Base-by-base conservation (phyloP, 495 filamentous ascomycete genomes). In the Penicillium robsamsonii region DNA sequence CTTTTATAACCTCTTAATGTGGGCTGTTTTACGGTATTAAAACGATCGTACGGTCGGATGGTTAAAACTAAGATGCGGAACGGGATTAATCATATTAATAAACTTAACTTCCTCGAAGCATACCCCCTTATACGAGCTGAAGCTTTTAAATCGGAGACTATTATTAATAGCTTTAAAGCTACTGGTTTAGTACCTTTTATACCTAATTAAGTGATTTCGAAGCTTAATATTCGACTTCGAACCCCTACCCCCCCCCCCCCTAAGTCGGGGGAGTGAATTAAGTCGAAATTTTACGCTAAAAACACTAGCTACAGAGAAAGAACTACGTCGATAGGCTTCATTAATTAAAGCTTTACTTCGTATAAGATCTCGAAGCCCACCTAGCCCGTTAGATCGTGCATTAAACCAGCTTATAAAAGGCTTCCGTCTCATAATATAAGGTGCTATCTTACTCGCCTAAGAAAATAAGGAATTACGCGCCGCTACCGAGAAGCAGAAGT, bases 41-140 rank as follows among this genome's bases (percentile, higher is more conserved):
- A 27, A 27, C 25, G 25, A 27, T 27, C 6, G 4, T 27, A 27
- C 4, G 25, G 25, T 27, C 25, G 25, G 25, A 2, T 27, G 25
- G 25, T 27, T 27, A 3, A 27, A 27, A 27, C 4, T 2, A 27
- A 27, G 4, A 27, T 27, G 6, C 25, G 25, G 25, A 27, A 2
- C 31, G 10, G 54, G 29, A 40, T 56, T 35, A 56, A 56, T 20
- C 15, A 49, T 42, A 49, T 56, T 22, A 35, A 56, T 37, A 50
- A 57, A 45, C 29, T 45, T n/a, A 17, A 45, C 29, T 46, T 51
- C 35, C 38, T 51, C 27, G 31, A 31, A 13, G 45, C 31, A 5
- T 48, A 48, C 42, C 53, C 29, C 6, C 25, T 27, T 3, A 3
- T 3, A 27, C 25, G 25, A 5, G 4, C 4, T 27, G 25, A 27